phyloP scores from a whole-genome alignment of 163 green algal species.

The Chlamydomonas reinhardtii region DNA sequence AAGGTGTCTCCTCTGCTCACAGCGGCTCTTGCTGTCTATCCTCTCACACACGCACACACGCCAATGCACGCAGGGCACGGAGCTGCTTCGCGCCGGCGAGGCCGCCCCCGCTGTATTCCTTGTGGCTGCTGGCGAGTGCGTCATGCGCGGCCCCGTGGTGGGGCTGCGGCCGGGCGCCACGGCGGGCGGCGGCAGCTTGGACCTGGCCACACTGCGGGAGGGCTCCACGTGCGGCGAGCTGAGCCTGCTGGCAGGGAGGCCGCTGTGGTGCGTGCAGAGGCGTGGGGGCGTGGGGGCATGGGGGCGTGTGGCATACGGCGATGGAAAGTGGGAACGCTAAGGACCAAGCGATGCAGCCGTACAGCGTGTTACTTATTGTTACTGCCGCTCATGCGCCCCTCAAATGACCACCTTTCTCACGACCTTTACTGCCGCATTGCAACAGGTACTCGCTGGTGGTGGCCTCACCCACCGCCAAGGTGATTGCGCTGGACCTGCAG shows the following conservation, averaged over 20 bases:
- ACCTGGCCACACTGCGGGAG: slow-evolving; percentile 34
- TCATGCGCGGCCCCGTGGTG: slow-evolving; percentile 41
- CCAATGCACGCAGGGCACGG: slow-evolving; percentile 18
- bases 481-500: slow-evolving; percentile 29
- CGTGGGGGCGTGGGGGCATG: not conserved
- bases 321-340: no score
- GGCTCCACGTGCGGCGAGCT: slow-evolving; percentile 49
- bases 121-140: slow-evolving; percentile 26
- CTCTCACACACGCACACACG: no score
- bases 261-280: slow-evolving; percentile 50
- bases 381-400: not conserved
- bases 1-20: no score
- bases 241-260: slow-evolving; percentile 38
- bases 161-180: slow-evolving; percentile 24
- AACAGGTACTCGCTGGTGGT: slow-evolving; percentile 48
- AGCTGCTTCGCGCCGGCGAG: slow-evolving; percentile 50
- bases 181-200: not conserved
- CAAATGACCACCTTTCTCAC: no score
- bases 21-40: no score
- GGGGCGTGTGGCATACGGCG: no score
- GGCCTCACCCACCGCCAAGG: slow-evolving; percentile 15
- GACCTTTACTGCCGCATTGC: no score
- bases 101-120: slow-evolving; percentile 34
- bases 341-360: no score
- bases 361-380: no score